Percentiles rank a stretch among this genome's conserved stretches.
Conservation (phyloP, 2,329 filamentous ascomycete genomes). For the Chalara sp. region DNA sequence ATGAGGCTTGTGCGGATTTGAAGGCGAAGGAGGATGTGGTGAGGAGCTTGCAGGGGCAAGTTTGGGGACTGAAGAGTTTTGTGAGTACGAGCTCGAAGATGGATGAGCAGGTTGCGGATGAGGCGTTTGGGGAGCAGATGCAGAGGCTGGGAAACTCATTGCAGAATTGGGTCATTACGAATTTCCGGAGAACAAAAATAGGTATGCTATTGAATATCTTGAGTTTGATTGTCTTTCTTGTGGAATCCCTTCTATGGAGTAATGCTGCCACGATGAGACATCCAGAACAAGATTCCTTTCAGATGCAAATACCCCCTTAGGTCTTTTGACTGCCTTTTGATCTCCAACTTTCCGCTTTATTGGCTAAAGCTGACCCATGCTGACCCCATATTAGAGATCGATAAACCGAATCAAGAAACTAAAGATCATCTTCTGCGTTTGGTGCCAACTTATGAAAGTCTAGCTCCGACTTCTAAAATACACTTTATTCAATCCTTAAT, state of each 20-base stretch:
- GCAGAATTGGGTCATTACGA: conserved; percentile 68
- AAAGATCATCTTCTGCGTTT: conserved; percentile 38
- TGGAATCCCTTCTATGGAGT: too few relatives aligned
- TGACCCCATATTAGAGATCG: conserved; percentile 32
- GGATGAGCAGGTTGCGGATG: conserved; percentile 56
- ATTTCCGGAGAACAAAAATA: conserved; percentile 58
- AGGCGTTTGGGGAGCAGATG: conserved; percentile 58
- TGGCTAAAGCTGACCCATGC: too few relatives aligned
- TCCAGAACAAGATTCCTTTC: too few relatives aligned
- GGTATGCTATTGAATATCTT: conserved; percentile 17
- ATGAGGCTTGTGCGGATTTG: conserved; percentile 39
- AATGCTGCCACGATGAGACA: too few relatives aligned
- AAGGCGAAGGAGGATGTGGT: conserved; percentile 50
- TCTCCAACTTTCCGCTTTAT: too few relatives aligned
- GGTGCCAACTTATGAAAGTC: conserved; percentile 52
- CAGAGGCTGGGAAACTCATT: conserved; percentile 56
- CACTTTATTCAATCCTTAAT: conserved; percentile 57
- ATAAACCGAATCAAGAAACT: conserved; percentile 33
- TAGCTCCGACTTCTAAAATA: conserved; percentile 49
- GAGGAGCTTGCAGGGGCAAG: conserved; percentile 47
- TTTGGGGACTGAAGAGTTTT: conserved; percentile 63
- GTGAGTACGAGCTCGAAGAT: conserved; percentile 60
- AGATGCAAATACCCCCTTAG: too few relatives aligned
- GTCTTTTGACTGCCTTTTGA: too few relatives aligned
- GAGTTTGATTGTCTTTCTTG: background rate